Evolutionary conservation across 31 red algal species (phyloP), one percentile per base, ranked within the genome.

Genomic region (Pterothamnion heteromorphum): DNA sequence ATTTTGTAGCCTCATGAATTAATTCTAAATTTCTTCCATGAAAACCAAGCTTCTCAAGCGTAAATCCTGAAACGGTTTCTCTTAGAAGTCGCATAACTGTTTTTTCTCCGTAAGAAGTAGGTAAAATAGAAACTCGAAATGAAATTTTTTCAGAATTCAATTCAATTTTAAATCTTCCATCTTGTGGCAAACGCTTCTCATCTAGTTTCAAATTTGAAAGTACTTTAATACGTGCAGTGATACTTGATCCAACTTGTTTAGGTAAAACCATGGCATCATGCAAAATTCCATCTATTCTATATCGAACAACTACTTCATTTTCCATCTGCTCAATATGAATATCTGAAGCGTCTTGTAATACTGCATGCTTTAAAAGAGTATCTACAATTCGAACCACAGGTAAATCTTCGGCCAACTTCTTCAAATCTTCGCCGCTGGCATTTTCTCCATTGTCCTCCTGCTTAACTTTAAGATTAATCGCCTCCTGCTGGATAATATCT

Each of bases 151-250:
- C 26, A 76, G 23, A 26, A 32, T 76, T 76, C 26, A 30, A 32
- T 76, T 76, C 26, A 76, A 76, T 30, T 30, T 30, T 30, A 30
- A 76, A 30, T 76, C 72, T 26, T 76, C 72, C 72, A 76, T 76
- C 72, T 76, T 76, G 72, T 30, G 72, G 72, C 72, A 76, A 76
- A 32, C 72, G 72, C 30, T 76, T 76, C 30, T 76, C 72, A 76
- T 26, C 72, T 30, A 76, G 23, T 30, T 76, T 32, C 30, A 76
- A 76, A 32, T 76, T 76, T 76, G 72, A 26, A 32, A 26, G 72
- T 30, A 76, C 30, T 76, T 76, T 76, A 76, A 76, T 76, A 30
- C 30, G 23, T 30, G 23, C 30, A 2, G 30, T 32, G 26, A 76
- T 30, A 76, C 72, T 76, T 32, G 72, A 32, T 30, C 30, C 23